These are phyloP conservation scores for Funneliformis mosseae DNA, from an alignment of 192 early-diverging fungal species.

Conservation along the genomic window DNA sequence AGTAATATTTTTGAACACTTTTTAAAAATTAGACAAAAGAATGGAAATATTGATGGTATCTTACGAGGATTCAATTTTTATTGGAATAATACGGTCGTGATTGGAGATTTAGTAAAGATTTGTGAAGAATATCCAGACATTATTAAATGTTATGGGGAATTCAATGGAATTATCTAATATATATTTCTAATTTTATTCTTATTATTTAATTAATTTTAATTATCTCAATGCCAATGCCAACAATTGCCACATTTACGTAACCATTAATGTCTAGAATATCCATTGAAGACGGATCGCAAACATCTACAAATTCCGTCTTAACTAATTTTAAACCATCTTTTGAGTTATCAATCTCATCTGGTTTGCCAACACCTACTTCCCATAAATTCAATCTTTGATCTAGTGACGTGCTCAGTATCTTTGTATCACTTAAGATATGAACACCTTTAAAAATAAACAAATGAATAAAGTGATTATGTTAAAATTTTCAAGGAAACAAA, in stretches of 20 bases:
- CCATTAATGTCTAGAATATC: conserved; percentile 32
- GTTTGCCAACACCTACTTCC: conserved; percentile 33
- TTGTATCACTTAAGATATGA: conserved; percentile 38
- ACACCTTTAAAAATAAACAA: conserved; percentile 45
- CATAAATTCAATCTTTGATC: conserved; percentile 74
- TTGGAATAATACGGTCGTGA: background rate
- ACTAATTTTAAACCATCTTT: conserved; percentile 36
- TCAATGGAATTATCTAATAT: background rate
- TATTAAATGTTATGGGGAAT: background rate
- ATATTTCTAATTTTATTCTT: background rate
- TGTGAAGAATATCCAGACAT: too few species aligned
- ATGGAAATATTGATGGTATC: background rate
- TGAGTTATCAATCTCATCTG: background rate
- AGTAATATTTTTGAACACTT: background rate
- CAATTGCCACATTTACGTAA: conserved; percentile 42
- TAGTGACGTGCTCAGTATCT: conserved; percentile 57
- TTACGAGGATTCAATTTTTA: background rate
- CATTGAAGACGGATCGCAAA: conserved; percentile 70
- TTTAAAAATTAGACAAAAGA: background rate
- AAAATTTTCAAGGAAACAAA: conserved; percentile 12
- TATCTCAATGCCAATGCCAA: conserved; percentile 64
- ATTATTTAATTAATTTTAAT: conserved; percentile 36
- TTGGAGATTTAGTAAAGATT: conserved; percentile 2
- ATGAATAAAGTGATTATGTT: background rate
- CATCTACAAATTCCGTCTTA: conserved; percentile 57